phyloP scores from a whole-genome alignment of 2,329 filamentous ascomycete species.

The Cordyceps pruinosa region DNA sequence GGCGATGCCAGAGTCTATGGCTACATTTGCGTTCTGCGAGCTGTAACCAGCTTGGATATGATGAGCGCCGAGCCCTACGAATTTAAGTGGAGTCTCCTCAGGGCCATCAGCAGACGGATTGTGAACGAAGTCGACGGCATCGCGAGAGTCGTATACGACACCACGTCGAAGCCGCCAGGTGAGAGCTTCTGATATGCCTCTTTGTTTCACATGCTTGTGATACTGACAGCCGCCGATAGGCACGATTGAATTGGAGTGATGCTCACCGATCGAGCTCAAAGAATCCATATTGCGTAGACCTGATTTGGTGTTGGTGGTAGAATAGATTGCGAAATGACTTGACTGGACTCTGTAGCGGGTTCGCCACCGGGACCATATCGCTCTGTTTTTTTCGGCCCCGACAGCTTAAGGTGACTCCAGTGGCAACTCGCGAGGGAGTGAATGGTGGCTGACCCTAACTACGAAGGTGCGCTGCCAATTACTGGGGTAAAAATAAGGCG shows the following conservation, averaged over 20 bases:
- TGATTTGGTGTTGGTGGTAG: too few relatives aligned
- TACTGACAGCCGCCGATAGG: neutral
- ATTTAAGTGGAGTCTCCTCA: conserved; percentile 59
- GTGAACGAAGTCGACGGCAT: conserved; percentile 62
- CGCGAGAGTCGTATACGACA: conserved; percentile 62
- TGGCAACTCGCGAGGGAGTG: too few relatives aligned
- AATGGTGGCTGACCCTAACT: too few relatives aligned
- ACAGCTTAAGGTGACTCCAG: too few relatives aligned
- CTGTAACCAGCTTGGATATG: conserved; percentile 40
- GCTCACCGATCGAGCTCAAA: neutral
- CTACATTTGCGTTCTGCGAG: conserved; percentile 32
- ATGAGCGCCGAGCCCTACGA: conserved; percentile 69
- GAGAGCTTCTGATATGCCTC: neutral
- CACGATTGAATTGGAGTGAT: neutral
- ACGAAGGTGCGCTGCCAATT: too few relatives aligned
- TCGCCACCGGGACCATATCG: too few relatives aligned
- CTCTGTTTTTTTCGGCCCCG: too few relatives aligned
- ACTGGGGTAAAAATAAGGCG: too few relatives aligned
- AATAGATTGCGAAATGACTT: too few relatives aligned
- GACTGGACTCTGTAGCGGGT: too few relatives aligned
- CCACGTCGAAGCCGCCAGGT: conserved; percentile 22
- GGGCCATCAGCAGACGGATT: conserved; percentile 58
- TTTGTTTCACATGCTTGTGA: neutral
- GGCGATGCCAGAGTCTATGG: conserved; percentile 57
- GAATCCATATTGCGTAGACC: too few relatives aligned